Conservation (phyloP, 176 grass and related monocot species). For the Avena sativa region DNA sequence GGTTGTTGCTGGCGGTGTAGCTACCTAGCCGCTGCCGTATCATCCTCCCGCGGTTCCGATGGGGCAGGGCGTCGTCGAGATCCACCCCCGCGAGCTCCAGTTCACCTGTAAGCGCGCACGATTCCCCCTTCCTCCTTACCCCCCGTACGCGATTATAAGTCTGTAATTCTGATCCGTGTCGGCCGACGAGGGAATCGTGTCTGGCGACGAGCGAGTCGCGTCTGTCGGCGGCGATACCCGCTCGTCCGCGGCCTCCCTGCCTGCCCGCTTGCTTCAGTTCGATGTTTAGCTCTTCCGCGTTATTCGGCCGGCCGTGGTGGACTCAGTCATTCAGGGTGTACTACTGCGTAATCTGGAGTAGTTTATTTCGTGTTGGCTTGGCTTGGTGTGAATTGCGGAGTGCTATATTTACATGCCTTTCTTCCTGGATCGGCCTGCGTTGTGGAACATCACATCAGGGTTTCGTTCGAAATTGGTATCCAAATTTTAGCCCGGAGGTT, state of each 20-base stretch:
- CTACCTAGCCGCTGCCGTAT: neutral
- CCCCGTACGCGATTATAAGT: neutral
- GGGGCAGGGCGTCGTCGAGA: slow-evolving; percentile 85
- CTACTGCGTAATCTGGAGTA: neutral
- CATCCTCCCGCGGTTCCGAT: slow-evolving; percentile 35
- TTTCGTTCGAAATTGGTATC: neutral
- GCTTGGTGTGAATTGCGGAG: neutral
- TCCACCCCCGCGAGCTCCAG: slow-evolving; percentile 83
- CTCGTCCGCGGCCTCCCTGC: neutral
- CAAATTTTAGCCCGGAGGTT: too few species aligned
- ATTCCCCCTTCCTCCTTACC: neutral
- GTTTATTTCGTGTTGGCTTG: neutral
- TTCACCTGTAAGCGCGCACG: slow-evolving; percentile 74
- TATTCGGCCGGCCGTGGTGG: neutral
- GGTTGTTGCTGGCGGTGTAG: neutral
- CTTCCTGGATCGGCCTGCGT: neutral
- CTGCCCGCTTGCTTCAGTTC: neutral
- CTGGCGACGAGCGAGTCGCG: too few species aligned
- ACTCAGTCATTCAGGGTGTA: neutral
- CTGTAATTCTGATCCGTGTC: slow-evolving; percentile 24
- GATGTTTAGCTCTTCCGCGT: neutral
- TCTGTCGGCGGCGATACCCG: neutral
- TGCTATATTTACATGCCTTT: neutral
- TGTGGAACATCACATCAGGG: neutral
- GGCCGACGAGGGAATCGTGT: neutral